Evolutionary conservation across 768 basidiomycete species (phyloP).

Genomic region (Serendipita sp.): DNA sequence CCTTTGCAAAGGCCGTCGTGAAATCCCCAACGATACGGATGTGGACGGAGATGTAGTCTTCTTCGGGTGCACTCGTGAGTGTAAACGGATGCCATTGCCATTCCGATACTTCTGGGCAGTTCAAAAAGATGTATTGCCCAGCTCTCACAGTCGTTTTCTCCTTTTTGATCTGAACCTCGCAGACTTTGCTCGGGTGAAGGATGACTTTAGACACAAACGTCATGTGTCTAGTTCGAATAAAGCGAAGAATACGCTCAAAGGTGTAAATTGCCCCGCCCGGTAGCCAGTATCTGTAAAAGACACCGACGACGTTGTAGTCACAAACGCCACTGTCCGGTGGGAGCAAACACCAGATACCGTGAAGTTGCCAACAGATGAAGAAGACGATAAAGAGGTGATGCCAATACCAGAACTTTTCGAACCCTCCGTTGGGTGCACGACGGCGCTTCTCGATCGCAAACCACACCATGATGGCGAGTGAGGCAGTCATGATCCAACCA

Average conservation of each 20-base stretch:
- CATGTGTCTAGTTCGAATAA: constrained; percentile 75
- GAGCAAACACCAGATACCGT: constrained; percentile 96
- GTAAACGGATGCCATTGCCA: constrained; percentile 98
- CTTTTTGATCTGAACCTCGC: constrained; percentile 96
- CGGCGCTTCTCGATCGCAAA: constrained; percentile 72
- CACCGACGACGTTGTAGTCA: constrained; percentile 68
- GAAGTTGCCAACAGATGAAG: constrained; percentile 89
- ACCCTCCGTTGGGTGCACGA: constrained; percentile 35
- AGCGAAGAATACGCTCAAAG: constrained; percentile 76
- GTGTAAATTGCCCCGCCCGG: constrained; percentile 78
- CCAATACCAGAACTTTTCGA: constrained; percentile 81
- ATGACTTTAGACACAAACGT: constrained; percentile 92
- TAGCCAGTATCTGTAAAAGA: constrained; percentile 96
- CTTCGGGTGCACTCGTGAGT: constrained; percentile 85
- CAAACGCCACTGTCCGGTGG: constrained; percentile 83
- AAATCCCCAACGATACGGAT: constrained; percentile 85
- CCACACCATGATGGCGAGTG: constrained; percentile 65
- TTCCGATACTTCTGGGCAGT: constrained; percentile 81
- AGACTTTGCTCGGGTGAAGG: constrained; percentile 84
- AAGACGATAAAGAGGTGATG: constrained; percentile 84
- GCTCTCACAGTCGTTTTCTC: constrained; percentile 71
- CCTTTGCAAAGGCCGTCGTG: constrained; percentile 62
- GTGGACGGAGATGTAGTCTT: constrained; percentile 89
- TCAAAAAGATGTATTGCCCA: constrained; percentile 91
- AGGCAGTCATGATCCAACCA: constrained; percentile 75